These are phyloP conservation scores for Volvariella volvacea DNA, from an alignment of 1,284 basidiomycete genomes.

Conservation along the genomic window DNA sequence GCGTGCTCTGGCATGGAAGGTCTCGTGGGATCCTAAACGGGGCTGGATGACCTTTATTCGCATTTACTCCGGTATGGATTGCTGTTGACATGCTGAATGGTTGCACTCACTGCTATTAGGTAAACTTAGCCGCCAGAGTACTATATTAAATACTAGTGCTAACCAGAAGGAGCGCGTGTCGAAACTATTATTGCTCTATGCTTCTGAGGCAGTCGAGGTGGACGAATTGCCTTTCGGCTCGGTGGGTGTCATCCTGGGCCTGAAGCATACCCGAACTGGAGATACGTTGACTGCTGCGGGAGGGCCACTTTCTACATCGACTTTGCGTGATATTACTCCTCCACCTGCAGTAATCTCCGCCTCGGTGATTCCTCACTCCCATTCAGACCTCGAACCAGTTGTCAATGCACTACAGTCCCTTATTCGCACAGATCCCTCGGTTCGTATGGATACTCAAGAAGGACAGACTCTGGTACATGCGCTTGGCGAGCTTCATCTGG, in stretches of 20 bases:
- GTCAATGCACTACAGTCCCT: constrained; percentile 70
- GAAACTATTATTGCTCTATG: constrained; percentile 78
- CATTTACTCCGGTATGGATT: constrained; percentile 69
- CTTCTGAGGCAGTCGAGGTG: constrained; percentile 73
- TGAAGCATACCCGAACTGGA: constrained; percentile 82
- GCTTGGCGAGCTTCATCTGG: constrained; percentile 80
- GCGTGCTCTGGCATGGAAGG: constrained; percentile 81
- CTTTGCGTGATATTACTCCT: constrained; percentile 60
- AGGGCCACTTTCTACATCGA: constrained; percentile 14
- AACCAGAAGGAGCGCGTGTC: constrained; percentile 69
- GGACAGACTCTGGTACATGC: constrained; percentile 83
- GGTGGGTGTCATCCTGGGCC: constrained; percentile 80
- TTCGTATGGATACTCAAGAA: constrained; percentile 71
- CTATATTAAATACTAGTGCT: constrained; percentile 62
- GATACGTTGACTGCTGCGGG: constrained; percentile 67
- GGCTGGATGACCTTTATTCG: constrained; percentile 92
- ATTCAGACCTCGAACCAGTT: constrained; percentile 72
- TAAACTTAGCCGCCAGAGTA: constrained; percentile 57
- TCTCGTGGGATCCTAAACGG: constrained; percentile 75
- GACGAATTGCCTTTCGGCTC: constrained; percentile 77
- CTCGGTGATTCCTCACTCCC: constrained; percentile 76
- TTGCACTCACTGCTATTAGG: constrained; percentile 32
- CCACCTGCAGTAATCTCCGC: constrained; percentile 76
- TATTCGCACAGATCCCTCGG: constrained; percentile 81
- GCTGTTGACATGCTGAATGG: neutral